A percentile compares a stretch with the other conserved stretches of the same genome.
Evolutionary conservation across 768 basidiomycete genomes (phyloP).

Genomic region (Tylopilus sp.): DNA sequence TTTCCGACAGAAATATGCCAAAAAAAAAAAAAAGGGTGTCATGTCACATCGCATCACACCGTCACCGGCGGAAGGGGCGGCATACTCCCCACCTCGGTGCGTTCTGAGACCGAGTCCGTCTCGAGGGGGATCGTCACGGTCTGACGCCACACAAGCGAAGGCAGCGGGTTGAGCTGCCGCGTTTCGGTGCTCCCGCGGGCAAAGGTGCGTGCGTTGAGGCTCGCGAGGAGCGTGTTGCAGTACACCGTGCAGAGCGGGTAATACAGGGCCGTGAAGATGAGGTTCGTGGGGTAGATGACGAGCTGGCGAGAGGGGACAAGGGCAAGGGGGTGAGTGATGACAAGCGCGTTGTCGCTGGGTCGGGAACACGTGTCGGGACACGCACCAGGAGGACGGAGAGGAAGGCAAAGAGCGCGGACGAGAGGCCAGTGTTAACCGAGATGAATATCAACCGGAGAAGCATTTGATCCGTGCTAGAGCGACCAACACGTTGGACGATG

Average conservation of each 20-base stretch:
- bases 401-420: conserved; percentile 20
- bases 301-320: conserved; percentile 7
- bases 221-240: conserved; percentile 33
- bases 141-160: conserved; percentile 11
- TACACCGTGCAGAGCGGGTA: conserved; percentile 33
- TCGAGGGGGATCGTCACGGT: not conserved
- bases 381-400: conserved; percentile 21
- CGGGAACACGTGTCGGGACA: not conserved
- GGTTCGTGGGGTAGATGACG: conserved; percentile 21
- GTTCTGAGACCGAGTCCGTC: not conserved
- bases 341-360: not conserved
- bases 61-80: not conserved
- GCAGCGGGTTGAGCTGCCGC: not conserved
- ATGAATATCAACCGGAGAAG: conserved; percentile 24
- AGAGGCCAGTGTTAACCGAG: conserved; percentile 25
- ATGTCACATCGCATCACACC: too few relatives aligned
- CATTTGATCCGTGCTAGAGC: conserved; percentile 24
- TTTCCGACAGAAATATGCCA: too few relatives aligned
- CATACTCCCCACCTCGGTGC: conserved; percentile 1
- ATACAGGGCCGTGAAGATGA: conserved; percentile 24
- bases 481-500: not conserved
- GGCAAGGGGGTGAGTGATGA: too few relatives aligned
- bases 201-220: conserved; percentile 27
- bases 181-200: conserved; percentile 2
- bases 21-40: too few relatives aligned